Percentiles rank a stretch among this genome's conserved stretches.
These are phyloP conservation scores for Craspedostauros australis DNA, from an alignment of 108 stramenopile genomes.

Conservation along the genomic window DNA sequence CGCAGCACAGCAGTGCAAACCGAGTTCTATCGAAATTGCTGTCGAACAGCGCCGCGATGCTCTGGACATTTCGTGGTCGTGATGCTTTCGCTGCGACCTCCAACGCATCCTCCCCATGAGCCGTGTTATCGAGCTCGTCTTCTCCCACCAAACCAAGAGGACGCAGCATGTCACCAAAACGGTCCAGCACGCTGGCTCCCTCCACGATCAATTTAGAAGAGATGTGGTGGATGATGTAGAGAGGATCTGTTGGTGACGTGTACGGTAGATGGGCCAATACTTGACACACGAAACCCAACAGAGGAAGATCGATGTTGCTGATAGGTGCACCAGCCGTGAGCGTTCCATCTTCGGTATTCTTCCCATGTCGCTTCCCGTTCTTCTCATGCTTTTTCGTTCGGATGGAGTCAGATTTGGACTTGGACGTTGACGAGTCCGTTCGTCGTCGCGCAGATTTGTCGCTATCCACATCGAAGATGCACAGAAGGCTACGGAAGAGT, in stretches of 20 bases:
- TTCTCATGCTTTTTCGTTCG: neutral
- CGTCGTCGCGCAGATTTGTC: too few species aligned
- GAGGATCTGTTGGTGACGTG: constrained; percentile 54
- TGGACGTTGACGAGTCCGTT: too few species aligned
- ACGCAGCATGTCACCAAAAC: constrained; percentile 52
- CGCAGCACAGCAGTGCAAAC: constrained; percentile 50
- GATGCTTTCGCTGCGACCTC: constrained; percentile 43
- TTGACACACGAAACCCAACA: constrained; percentile 68
- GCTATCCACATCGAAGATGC: constrained; percentile 28
- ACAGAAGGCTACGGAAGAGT: constrained; percentile 49
- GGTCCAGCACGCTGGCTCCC: constrained; percentile 49
- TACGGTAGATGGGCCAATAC: constrained; percentile 81
- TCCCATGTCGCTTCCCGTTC: constrained; percentile 10
- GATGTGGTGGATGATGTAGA: constrained; percentile 69
- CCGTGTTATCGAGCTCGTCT: constrained; percentile 55
- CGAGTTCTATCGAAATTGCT: constrained; percentile 20
- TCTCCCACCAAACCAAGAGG: constrained; percentile 29
- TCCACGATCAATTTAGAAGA: constrained; percentile 51
- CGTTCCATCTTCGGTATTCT: neutral
- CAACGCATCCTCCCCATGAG: constrained; percentile 55
- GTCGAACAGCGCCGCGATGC: constrained; percentile 16
- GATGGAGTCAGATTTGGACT: constrained; percentile 1
- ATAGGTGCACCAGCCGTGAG: constrained; percentile 9
- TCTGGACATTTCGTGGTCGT: constrained; percentile 25
- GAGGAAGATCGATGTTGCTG: constrained; percentile 29